Percentiles rank a stretch among this genome's conserved stretches.
Evolutionary conservation across 495 filamentous ascomycete species (phyloP).

Genomic region (Umbilicaria muhlenbergii): DNA sequence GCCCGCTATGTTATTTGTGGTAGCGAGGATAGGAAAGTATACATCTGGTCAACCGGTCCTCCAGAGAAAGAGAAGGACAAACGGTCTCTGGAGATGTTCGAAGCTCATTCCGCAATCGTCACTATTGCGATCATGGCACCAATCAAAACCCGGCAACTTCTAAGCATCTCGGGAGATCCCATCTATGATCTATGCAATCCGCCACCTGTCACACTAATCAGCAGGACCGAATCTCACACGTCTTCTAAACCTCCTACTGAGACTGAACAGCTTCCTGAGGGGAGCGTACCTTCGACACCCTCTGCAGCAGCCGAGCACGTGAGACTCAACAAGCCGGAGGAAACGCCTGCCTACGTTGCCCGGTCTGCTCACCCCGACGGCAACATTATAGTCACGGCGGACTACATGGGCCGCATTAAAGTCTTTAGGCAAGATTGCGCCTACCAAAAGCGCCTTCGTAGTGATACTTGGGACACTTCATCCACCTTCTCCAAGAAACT

Average conservation of each 20-base stretch:
- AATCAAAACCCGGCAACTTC: slow-evolving; percentile 54
- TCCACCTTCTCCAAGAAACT: slow-evolving; percentile 66
- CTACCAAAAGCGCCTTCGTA: slow-evolving; percentile 35
- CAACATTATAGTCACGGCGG: slow-evolving; percentile 85
- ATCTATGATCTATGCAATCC: slow-evolving; percentile 95
- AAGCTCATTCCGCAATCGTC: slow-evolving; percentile 76
- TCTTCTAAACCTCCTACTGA: slow-evolving; percentile 24
- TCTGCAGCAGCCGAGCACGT: slow-evolving; percentile 28
- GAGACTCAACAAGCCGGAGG: slow-evolving; percentile 33
- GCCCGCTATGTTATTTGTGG: slow-evolving; percentile 81
- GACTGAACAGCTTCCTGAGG: slow-evolving; percentile 6
- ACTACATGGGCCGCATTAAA: slow-evolving; percentile 78
- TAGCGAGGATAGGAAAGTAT: slow-evolving; percentile 77
- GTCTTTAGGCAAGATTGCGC: slow-evolving; percentile 93
- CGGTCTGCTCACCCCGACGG: slow-evolving; percentile 65
- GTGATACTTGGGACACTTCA: slow-evolving; percentile 36
- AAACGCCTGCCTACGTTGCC: slow-evolving; percentile 54
- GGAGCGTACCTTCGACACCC: slow-evolving; percentile 13
- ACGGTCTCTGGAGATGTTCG: slow-evolving; percentile 69
- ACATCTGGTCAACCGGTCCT: slow-evolving; percentile 65
- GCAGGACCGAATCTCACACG: slow-evolving; percentile 41
- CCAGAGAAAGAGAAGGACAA: slow-evolving; percentile 51
- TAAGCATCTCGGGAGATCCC: slow-evolving; percentile 73
- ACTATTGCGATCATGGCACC: slow-evolving; percentile 81
- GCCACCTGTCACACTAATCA: slow-evolving; percentile 72